phyloP scores from a whole-genome alignment of 1,139 yeast genomes.

The Pichia sp. region DNA sequence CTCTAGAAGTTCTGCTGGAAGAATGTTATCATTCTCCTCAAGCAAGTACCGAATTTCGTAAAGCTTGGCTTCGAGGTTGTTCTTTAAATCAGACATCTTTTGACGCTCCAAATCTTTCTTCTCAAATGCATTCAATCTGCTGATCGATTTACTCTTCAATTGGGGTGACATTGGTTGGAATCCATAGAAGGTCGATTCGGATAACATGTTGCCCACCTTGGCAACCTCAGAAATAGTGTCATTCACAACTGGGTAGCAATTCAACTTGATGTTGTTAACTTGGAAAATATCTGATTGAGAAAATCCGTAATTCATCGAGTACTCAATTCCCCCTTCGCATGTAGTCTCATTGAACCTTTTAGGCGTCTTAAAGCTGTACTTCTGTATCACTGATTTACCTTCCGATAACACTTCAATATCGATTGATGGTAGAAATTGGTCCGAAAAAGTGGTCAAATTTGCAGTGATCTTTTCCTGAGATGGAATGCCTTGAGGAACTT shows the following conservation, averaged over 20 bases:
- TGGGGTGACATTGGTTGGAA: conserved; percentile 43
- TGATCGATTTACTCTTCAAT: conserved; percentile 36
- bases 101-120: conserved; percentile 45
- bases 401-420: conserved; percentile 52
- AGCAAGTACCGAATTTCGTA: conserved; percentile 53
- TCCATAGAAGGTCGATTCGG: conserved; percentile 35
- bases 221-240: conserved; percentile 4
- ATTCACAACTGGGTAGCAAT: conserved; percentile 16
- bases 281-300: conserved; percentile 49
- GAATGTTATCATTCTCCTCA: conserved; percentile 42
- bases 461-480: conserved; percentile 1
- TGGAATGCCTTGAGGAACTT: conserved; percentile 7
- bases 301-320: conserved; percentile 44
- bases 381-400: conserved; percentile 36
- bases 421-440: conserved; percentile 31
- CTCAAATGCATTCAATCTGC: conserved; percentile 23
- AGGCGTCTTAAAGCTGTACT: conserved; percentile 17
- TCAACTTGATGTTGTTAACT: conserved; percentile 37
- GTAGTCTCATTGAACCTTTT: conserved; percentile 36
- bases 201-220: conserved; percentile 12
- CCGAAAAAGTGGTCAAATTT: conserved; percentile 31
- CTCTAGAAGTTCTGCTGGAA: conserved; percentile 36
- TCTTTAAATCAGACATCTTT: conserved; percentile 46
- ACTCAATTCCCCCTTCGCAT: conserved; percentile 43
- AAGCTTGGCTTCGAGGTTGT: conserved; percentile 53